Conservation (phyloP, 176 grass and related monocot genomes). For the Bolboschoenus planiculmis region DNA sequence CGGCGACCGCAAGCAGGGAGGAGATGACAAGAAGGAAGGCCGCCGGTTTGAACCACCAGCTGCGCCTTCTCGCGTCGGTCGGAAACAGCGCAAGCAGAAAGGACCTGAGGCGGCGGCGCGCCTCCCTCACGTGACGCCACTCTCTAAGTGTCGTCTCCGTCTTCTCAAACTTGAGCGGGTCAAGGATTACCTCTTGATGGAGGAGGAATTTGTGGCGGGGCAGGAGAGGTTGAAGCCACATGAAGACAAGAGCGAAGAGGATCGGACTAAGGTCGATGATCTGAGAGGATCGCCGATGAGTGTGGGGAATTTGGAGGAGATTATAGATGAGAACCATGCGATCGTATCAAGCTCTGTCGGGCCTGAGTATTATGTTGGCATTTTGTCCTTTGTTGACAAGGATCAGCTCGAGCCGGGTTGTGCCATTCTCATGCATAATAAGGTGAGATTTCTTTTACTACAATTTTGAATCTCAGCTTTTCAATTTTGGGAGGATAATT, state of each 20-base stretch:
- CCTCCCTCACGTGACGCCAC: constrained; percentile 60
- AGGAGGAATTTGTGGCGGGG: constrained; percentile 80
- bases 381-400: constrained; percentile 82
- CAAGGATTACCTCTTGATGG: constrained; percentile 89
- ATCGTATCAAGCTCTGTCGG: constrained; percentile 80
- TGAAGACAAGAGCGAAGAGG: constrained; percentile 83
- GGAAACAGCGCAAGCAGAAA: constrained; percentile 76
- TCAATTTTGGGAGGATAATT: not conserved
- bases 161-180: constrained; percentile 88
- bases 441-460: constrained; percentile 31
- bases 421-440: constrained; percentile 89
- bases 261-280: constrained; percentile 83
- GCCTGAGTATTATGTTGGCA: constrained; percentile 81
- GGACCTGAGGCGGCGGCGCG: constrained; percentile 72
- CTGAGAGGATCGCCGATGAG: constrained; percentile 80
- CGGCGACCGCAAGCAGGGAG: constrained; percentile 54
- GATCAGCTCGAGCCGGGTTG: constrained; percentile 87
- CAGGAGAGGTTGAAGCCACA: constrained; percentile 78
- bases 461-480: not conserved
- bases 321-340: constrained; percentile 84
- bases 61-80: constrained; percentile 68
- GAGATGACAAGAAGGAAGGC: constrained; percentile 64
- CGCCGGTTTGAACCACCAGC: constrained; percentile 70
- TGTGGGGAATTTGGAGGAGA: constrained; percentile 81
- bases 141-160: constrained; percentile 81